Evolutionary conservation across 352 stramenopile species (phyloP), one percentile per base, ranked within the genome.

Genomic region (Phytophthora uliginosa): DNA sequence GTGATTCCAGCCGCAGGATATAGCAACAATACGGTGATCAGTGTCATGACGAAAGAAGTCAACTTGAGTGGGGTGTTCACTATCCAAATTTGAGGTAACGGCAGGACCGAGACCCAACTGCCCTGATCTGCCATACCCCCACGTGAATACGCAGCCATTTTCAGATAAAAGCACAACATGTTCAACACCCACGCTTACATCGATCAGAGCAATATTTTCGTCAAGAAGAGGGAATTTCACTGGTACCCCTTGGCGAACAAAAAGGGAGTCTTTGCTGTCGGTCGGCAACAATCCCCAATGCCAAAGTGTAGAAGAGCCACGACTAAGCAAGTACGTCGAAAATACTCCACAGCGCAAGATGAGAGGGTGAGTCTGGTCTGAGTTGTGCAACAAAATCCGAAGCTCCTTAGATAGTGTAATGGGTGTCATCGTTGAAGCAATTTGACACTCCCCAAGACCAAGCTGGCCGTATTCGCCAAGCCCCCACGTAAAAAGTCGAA

Each of bases 381-480:
- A 33, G 7, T 24, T 56, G 10, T 83, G 47, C 13, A 73, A 48
- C 9, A 58, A 10, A 7, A n/a, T 2, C 24, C 67, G 26, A 20
- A 85, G 60, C 10, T 80, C 48, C 5, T 20, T 1, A 0, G 59
- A 63, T 26, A 53, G n/a, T 40, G 60, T 17, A 13, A 86, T 62
- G 7, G 57, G 66, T 1, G 65, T 71, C 64, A 86, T 67, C 4
- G 33, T 63, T 4, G 71, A 56, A 10, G 68, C 63, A 24, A n/a
- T 6, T 33, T 73, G 68, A n/a, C 60, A 59, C 10, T 73, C 59
- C 20, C 74, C 79, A 7, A 89, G 72, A 7, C 81, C 81, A 18
- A 89, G 75, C n/a, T 89, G 81, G 0, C 79, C 81, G 34, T 86
- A 83, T n/a, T 78, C 36, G 9, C 77, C 81, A 7, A 75, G 15